A percentile compares a stretch with the other conserved stretches of the same genome.
Conservation (phyloP, 176 grass and related monocot species). For the Saccharum officinarum region DNA sequence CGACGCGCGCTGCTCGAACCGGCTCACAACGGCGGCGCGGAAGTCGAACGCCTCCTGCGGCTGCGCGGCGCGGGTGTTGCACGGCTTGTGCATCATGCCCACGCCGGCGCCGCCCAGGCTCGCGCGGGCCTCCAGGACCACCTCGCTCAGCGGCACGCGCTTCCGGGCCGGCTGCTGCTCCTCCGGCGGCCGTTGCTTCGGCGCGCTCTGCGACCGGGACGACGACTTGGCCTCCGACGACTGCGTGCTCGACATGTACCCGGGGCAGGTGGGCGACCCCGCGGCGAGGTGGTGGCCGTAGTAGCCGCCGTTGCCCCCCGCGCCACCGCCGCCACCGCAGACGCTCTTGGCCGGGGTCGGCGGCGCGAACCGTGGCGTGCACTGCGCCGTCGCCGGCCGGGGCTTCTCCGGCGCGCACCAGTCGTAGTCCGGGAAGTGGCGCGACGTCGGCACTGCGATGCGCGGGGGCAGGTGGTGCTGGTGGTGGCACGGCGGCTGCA, state of each 20-base stretch:
- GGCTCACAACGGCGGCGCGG: conserved; percentile 60
- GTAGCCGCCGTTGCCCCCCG: background rate
- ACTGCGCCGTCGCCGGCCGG: conserved; percentile 75
- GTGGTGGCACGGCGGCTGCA: conserved; percentile 26
- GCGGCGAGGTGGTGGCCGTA: background rate
- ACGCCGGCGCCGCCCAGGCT: conserved; percentile 68
- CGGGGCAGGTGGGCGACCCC: conserved; percentile 46
- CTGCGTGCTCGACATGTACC: conserved; percentile 89
- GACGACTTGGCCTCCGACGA: conserved; percentile 84
- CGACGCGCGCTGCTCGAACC: conserved; percentile 52
- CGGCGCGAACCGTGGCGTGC: conserved; percentile 67
- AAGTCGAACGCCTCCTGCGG: conserved; percentile 78
- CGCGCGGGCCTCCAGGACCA: conserved; percentile 62
- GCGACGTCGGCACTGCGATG: conserved; percentile 55
- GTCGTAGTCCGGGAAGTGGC: conserved; percentile 57
- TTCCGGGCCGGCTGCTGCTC: conserved; percentile 38
- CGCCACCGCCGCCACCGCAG: background rate
- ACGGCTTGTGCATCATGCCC: conserved; percentile 43
- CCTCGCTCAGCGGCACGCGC: conserved; percentile 81
- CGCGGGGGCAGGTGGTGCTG: conserved; percentile 42
- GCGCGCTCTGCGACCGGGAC: conserved; percentile 87
- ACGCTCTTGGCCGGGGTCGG: conserved; percentile 70
- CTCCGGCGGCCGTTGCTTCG: conserved; percentile 85
- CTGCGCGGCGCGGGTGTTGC: conserved; percentile 26
- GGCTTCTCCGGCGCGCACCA: conserved; percentile 54